These are phyloP conservation scores for Limnanthes douglasii DNA, from an alignment of 345 rosid genomes.

Conservation along the genomic window DNA sequence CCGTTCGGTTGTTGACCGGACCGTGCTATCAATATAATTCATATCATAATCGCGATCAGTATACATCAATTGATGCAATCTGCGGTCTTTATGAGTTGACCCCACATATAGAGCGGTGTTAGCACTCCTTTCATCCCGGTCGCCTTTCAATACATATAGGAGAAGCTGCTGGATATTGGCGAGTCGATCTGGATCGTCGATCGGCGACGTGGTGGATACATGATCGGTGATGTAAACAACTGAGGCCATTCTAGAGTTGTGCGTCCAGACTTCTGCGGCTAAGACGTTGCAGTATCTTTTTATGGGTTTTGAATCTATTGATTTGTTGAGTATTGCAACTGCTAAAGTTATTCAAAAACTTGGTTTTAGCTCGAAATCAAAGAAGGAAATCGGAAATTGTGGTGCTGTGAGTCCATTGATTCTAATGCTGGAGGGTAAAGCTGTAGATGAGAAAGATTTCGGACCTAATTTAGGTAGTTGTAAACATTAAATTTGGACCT, in stretches of 20 bases:
- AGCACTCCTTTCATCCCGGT: conserved; percentile 46
- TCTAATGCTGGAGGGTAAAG: conserved; percentile 81
- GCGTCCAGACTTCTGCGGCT: conserved; percentile 83
- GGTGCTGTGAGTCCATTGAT: conserved; percentile 42
- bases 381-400: conserved; percentile 60
- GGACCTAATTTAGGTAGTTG: no score
- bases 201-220: conserved; percentile 36
- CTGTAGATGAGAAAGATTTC: conserved; percentile 71
- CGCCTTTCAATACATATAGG: conserved; percentile 46
- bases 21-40: conserved; percentile 15
- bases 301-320: no score
- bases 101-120: conserved; percentile 57
- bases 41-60: conserved; percentile 67
- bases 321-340: conserved; percentile 64
- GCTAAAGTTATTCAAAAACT: conserved; percentile 47
- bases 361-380: conserved; percentile 31
- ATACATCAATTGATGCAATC: conserved; percentile 82
- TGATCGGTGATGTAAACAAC: conserved; percentile 49
- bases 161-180: conserved; percentile 47
- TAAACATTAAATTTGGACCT: no score
- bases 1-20: conserved; percentile 24
- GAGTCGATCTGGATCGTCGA: conserved; percentile 38
- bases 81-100: conserved; percentile 55
- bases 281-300: conserved; percentile 63
- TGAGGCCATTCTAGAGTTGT: conserved; percentile 74